These are phyloP conservation scores for Pouteria campechiana DNA, from an alignment of 179 eudicot species.

Conservation along the genomic window DNA sequence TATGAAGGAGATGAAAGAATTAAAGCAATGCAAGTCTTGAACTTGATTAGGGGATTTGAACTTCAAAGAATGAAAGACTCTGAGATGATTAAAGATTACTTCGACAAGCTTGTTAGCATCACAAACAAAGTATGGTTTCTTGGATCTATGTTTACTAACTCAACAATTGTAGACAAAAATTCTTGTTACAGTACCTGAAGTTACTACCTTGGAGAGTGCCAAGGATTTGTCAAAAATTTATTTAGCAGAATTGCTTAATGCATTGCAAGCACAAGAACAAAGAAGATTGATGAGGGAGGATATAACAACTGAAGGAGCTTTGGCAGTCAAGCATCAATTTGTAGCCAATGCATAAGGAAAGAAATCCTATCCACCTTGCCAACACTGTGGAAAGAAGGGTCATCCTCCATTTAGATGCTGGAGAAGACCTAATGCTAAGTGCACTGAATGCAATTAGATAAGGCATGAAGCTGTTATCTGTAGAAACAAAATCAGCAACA, in stretches of 20 bases:
- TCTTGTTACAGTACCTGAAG: neutral
- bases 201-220: neutral
- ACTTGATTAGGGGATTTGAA: neutral
- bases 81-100: too few species aligned
- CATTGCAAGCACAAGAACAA: neutral
- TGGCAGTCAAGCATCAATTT: neutral
- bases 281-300: neutral
- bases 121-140: neutral
- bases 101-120: neutral
- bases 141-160: neutral
- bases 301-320: neutral
- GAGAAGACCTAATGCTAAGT: too few species aligned
- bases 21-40: neutral
- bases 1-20: neutral
- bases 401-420: too few species aligned
- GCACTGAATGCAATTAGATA: too few species aligned
- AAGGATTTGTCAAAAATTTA: neutral
- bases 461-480: too few species aligned
- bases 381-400: too few species aligned
- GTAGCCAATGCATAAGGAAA: too few species aligned
- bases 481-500: too few species aligned
- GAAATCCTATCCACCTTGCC: too few species aligned
- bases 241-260: neutral
- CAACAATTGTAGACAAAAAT: too few species aligned
- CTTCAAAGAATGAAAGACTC: neutral